Percentiles rank a stretch among this genome's conserved stretches.
These are phyloP conservation scores for Cercospora canescens DNA, from an alignment of 2,329 filamentous ascomycete species.

Conservation along the genomic window DNA sequence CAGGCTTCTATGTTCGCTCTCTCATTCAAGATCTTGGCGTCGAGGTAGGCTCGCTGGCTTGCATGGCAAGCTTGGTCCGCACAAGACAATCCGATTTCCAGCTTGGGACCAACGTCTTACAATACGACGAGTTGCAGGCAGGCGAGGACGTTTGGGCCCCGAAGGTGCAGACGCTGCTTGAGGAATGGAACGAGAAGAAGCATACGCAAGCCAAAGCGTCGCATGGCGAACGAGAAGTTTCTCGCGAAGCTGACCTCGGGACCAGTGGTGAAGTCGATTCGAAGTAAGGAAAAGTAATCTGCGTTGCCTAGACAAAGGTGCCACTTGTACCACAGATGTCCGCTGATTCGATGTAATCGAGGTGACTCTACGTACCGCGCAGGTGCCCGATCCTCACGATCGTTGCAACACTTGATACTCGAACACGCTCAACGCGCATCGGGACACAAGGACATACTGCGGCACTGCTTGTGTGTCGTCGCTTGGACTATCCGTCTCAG, in stretches of 20 bases:
- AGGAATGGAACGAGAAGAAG: conserved; percentile 30
- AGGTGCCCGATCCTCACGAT: no score
- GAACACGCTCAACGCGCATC: no score
- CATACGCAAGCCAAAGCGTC: not conserved
- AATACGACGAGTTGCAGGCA: conserved; percentile 72
- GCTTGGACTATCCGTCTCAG: not conserved
- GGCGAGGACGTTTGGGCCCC: conserved; percentile 83
- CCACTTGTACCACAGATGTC: no score
- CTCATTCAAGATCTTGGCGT: conserved; percentile 88
- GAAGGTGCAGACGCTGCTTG: conserved; percentile 61
- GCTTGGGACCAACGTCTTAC: conserved; percentile 71
- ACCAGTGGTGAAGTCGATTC: not conserved
- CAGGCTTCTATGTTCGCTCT: conserved; percentile 94
- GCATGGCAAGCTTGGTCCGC: conserved; percentile 84
- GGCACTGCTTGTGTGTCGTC: not conserved
- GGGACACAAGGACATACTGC: not conserved
- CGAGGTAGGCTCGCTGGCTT: conserved; percentile 75
- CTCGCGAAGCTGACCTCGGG: not conserved
- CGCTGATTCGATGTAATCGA: no score
- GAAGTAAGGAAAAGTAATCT: not conserved
- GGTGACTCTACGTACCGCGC: no score
- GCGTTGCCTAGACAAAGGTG: no score
- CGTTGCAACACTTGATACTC: no score
- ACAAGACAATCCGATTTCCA: conserved; percentile 80
- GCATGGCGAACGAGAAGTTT: not conserved